phyloP scores from a whole-genome alignment of 2,329 filamentous ascomycete species.

The Neocatenulostroma microsporum region DNA sequence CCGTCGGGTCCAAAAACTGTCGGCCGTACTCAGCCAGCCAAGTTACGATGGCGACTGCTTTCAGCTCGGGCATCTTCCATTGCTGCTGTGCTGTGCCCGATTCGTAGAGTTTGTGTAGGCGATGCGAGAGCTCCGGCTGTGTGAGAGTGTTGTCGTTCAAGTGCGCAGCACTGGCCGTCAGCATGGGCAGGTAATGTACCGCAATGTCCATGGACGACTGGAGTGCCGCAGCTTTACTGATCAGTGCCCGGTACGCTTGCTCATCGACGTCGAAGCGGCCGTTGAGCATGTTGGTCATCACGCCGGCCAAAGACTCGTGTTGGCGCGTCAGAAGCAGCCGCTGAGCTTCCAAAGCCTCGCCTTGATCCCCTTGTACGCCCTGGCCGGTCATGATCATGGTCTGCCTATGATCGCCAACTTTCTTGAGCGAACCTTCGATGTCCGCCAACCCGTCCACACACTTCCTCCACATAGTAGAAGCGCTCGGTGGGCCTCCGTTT shows the following conservation, averaged over 20 bases:
- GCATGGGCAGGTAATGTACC: slow-evolving; percentile 75
- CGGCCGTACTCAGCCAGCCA: slow-evolving; percentile 94
- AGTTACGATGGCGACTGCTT: slow-evolving; percentile 70
- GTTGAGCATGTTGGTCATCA: slow-evolving; percentile 70
- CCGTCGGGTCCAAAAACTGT: slow-evolving; percentile 45
- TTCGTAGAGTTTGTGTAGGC: slow-evolving; percentile 62
- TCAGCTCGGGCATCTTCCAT: slow-evolving; percentile 68
- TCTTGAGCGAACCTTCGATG: slow-evolving; percentile 68
- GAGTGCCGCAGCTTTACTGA: slow-evolving; percentile 59
- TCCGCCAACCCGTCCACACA: slow-evolving; percentile 69
- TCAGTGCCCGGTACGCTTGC: slow-evolving; percentile 65
- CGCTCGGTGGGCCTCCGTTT: slow-evolving; percentile 45
- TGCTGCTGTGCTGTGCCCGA: slow-evolving; percentile 57
- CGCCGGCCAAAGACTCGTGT: slow-evolving; percentile 79
- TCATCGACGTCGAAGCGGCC: slow-evolving; percentile 30
- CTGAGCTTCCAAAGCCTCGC: slow-evolving; percentile 74
- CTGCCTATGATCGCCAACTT: slow-evolving; percentile 66
- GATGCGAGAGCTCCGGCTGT: slow-evolving; percentile 54
- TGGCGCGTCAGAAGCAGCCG: slow-evolving; percentile 74
- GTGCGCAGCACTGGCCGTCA: slow-evolving; percentile 67
- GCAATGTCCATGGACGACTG: slow-evolving; percentile 65
- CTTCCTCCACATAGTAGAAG: slow-evolving; percentile 60
- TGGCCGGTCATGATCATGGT: slow-evolving; percentile 69
- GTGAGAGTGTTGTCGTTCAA: slow-evolving; percentile 65
- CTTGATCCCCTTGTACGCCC: slow-evolving; percentile 53